A percentile compares a stretch with the other conserved stretches of the same genome.
Evolutionary conservation across 2,329 filamentous ascomycete species (phyloP).

Genomic region (Tolypocladium sp.): DNA sequence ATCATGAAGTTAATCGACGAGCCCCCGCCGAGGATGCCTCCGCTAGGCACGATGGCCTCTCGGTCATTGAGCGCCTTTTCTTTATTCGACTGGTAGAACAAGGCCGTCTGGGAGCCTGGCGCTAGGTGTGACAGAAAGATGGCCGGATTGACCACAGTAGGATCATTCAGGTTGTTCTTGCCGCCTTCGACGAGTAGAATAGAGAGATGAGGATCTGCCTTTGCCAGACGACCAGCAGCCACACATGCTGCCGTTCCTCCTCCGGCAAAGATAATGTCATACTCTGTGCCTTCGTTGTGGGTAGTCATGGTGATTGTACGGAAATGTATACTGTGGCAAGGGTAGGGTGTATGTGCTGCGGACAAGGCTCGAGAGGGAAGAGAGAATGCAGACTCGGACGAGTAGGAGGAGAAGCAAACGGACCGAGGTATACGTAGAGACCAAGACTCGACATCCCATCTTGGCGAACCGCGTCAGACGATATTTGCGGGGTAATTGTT

Average conservation of each 20-base stretch:
- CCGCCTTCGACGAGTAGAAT: slow-evolving; percentile 19
- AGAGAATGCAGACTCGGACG: not conserved
- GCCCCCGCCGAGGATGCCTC: slow-evolving; percentile 19
- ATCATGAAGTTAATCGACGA: slow-evolving; percentile 24
- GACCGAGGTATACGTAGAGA: not conserved
- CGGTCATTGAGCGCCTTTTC: slow-evolving; percentile 13
- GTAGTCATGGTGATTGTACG: slow-evolving; percentile 4
- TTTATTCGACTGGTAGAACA: slow-evolving; percentile 14
- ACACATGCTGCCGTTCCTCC: slow-evolving; percentile 18
- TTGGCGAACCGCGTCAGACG: too few relatives aligned
- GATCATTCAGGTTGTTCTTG: slow-evolving; percentile 14
- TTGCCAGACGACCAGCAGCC: slow-evolving; percentile 14
- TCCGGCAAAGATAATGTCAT: slow-evolving; percentile 14
- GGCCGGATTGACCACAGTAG: slow-evolving; percentile 13
- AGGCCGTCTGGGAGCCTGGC: slow-evolving; percentile 9
- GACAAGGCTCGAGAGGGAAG: not conserved
- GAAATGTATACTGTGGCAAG: not conserved
- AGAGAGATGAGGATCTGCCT: slow-evolving; percentile 13
- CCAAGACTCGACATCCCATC: not conserved
- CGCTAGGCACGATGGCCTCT: slow-evolving; percentile 11
- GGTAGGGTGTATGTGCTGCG: not conserved
- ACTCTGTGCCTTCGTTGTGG: slow-evolving; percentile 5
- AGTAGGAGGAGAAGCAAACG: not conserved
- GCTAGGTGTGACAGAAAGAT: slow-evolving; percentile 11
- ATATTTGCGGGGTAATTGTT: too few relatives aligned